Base-by-base conservation (phyloP, 148 eudicot species). In the Camellia sinensis region DNA sequence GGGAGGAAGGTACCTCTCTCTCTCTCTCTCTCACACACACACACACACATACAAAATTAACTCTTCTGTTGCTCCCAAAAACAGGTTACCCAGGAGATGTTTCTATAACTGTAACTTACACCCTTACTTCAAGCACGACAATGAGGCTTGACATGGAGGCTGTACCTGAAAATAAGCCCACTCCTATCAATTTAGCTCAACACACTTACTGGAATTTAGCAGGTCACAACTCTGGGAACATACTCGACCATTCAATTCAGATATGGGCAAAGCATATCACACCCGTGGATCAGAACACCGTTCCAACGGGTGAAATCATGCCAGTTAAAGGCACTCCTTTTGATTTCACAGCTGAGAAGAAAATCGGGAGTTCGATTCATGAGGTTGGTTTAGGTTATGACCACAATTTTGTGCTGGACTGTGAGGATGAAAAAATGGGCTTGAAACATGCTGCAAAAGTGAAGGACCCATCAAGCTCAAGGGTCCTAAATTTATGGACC, bases 111-210 rank as follows among this genome's bases (percentile, higher is more conserved):
- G 99, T 98, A 60, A 92, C 92, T 7, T 96, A 96, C 85, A 90
- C 97, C 68, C 97, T 96, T 17, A 84, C 92, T 67, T 91, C 98
- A 73, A 86, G 79, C 78, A 93, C 98, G 29, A 85, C 95, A 29
- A 3, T 93, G 89, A 89, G 89, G 84, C 99, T 96, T 7, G 99
- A 96, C 89, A 96, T 96, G 99, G 99, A 93, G 86, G 99, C 98
- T 15, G 79, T 92, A n/a, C 93, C 97, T 1, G 85, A 83, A 81
- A 92, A 93, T 82, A 96, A 92, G 86, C 87, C 98, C 41, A 93
- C 99, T 62, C 98, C 92, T 7, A 90, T 93, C 56, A 96, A 83
- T 85, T 89, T 96, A 65, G 52, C 52, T 48, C 98, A 96, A 75
- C 99, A 96, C 80, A 96, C 98, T 40, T 96, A 93, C 79, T 96